A percentile compares a stretch with the other conserved stretches of the same genome.
Evolutionary conservation across 805 yeast genomes (phyloP).

Genomic region (Yamadazyma sp.): DNA sequence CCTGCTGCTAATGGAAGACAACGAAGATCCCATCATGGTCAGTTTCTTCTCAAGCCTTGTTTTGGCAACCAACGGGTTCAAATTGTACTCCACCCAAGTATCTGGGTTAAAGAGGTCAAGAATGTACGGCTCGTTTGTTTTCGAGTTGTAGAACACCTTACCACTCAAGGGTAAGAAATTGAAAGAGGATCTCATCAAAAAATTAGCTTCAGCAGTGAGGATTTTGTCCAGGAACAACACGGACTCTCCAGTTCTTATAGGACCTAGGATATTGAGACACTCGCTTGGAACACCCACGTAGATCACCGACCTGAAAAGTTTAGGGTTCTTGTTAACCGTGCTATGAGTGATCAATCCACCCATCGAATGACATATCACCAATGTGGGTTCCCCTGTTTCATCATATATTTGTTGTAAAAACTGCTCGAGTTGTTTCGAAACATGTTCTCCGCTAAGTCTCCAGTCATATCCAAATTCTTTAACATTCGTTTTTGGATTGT

Average conservation of each 20-base stretch:
- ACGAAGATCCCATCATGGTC: slow-evolving; percentile 19
- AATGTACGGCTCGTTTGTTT: slow-evolving; percentile 56
- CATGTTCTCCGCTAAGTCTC: slow-evolving; percentile 69
- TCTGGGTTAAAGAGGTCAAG: slow-evolving; percentile 80
- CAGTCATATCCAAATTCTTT: slow-evolving; percentile 91
- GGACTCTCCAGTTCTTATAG: slow-evolving; percentile 77
- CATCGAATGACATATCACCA: slow-evolving; percentile 89
- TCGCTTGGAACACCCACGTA: slow-evolving; percentile 85
- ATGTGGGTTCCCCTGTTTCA: slow-evolving; percentile 54
- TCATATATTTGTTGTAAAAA: slow-evolving; percentile 47
- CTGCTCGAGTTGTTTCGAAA: slow-evolving; percentile 51
- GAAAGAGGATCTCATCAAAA: slow-evolving; percentile 84
- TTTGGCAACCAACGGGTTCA: slow-evolving; percentile 69
- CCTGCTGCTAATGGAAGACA: slow-evolving; percentile 28
- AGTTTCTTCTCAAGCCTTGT: slow-evolving; percentile 17
- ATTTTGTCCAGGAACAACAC: slow-evolving; percentile 73
- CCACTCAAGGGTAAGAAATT: slow-evolving; percentile 77
- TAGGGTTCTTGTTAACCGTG: slow-evolving; percentile 66
- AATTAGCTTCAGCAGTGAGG: slow-evolving; percentile 77
- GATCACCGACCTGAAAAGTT: slow-evolving; percentile 67
- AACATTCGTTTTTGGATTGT: slow-evolving; percentile 60
- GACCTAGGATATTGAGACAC: slow-evolving; percentile 85
- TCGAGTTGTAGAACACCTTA: slow-evolving; percentile 63
- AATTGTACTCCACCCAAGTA: slow-evolving; percentile 72
- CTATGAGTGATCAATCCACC: slow-evolving; percentile 88